Conservation (phyloP, 257 asterid species). For the Solanum infundibuliforme region DNA sequence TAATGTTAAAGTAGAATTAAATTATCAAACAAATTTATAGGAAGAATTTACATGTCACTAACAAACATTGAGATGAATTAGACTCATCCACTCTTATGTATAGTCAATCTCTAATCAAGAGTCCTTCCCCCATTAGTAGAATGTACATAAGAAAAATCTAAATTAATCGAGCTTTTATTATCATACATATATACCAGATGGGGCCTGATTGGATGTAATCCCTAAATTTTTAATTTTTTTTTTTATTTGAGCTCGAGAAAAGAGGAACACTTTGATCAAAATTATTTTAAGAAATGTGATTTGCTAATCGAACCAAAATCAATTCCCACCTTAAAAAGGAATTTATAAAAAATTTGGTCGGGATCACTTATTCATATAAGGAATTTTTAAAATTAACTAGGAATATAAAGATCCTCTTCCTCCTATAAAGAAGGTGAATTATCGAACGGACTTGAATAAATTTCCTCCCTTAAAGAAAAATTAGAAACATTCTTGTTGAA, state of each 20-base stretch:
- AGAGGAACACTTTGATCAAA: neutral
- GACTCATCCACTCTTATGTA: neutral
- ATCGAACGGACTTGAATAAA: neutral
- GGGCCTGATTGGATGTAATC: neutral
- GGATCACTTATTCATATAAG: too few relatives aligned
- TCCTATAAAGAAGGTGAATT: neutral
- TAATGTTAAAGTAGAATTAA: neutral
- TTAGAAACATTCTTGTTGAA: neutral
- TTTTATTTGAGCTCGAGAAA: neutral
- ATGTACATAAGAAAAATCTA: neutral
- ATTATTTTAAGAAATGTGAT: neutral
- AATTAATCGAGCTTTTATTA: too few relatives aligned
- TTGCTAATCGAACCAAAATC: neutral
- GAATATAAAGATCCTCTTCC: neutral
- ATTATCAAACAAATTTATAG: neutral
- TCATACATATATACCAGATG: neutral
- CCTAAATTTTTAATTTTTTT: neutral
- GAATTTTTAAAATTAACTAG: neutral
- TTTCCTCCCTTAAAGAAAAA: neutral
- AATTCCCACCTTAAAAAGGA: neutral
- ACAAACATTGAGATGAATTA: neutral
- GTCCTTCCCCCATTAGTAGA: neutral
- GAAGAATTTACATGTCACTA: neutral
- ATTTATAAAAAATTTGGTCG: too few relatives aligned
- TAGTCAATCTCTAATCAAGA: neutral